Conservation (phyloP, 2,329 filamentous ascomycete genomes). For the Fusarium oxysporum region DNA sequence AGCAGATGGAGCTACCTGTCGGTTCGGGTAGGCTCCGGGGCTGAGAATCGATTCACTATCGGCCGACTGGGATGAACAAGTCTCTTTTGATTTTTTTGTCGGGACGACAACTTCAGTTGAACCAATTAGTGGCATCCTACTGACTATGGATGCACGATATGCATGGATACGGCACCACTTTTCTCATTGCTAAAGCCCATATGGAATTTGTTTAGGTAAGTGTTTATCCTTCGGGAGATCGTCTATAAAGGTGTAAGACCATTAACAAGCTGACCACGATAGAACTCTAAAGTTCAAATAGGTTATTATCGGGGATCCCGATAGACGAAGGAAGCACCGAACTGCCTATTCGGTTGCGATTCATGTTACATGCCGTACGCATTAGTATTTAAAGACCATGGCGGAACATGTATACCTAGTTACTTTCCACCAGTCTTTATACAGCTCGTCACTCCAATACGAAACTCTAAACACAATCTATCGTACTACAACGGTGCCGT, state of each 20-base stretch:
- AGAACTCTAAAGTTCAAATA: neutral
- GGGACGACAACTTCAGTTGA: slow-evolving; percentile 6
- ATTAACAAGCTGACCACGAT: neutral
- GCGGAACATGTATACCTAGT: neutral
- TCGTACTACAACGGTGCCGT: neutral
- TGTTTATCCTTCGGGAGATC: slow-evolving; percentile 1
- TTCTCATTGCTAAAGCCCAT: neutral
- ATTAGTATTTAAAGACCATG: neutral
- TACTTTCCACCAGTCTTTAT: slow-evolving; percentile 28
- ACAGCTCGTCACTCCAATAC: slow-evolving; percentile 1
- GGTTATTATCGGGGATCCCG: slow-evolving; percentile 11
- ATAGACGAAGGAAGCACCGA: slow-evolving; percentile 2
- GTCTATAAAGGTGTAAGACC: neutral
- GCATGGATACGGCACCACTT: neutral
- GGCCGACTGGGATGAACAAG: neutral
- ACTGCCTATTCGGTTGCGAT: slow-evolving; percentile 16
- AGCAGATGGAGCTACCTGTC: neutral
- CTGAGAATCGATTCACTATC: neutral
- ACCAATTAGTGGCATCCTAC: neutral
- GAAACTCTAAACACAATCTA: slow-evolving; percentile 9
- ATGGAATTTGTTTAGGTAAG: neutral
- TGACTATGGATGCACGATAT: neutral
- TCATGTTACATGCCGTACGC: neutral
- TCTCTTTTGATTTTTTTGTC: neutral
- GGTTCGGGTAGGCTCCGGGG: neutral